phyloP scores from a whole-genome alignment of 805 yeast genomes.

The Ogataea henricii region DNA sequence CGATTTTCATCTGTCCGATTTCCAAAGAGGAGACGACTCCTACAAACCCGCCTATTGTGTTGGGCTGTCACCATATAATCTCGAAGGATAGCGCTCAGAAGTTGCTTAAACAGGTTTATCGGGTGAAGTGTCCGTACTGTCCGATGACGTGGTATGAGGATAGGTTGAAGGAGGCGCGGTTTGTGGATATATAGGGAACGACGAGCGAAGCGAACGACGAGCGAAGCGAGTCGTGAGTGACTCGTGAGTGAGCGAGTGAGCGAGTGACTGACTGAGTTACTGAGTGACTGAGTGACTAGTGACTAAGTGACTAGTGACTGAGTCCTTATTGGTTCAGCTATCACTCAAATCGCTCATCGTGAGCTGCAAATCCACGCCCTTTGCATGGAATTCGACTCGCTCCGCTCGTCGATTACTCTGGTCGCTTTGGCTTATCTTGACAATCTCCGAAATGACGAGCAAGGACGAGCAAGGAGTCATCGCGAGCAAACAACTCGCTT shows the following conservation, averaged over 20 bases:
- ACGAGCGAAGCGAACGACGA: not conserved
- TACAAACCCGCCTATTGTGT: constrained; percentile 56
- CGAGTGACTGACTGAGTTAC: not conserved
- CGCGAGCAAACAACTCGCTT: no score
- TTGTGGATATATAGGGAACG: constrained; percentile 38
- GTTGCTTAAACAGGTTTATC: constrained; percentile 38
- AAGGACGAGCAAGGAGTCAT: no score
- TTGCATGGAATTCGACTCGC: no score
- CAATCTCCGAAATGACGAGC: no score
- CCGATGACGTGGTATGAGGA: constrained; percentile 36
- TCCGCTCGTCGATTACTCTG: no score
- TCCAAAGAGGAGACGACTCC: constrained; percentile 63
- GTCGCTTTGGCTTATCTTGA: no score
- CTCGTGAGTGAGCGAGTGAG: not conserved
- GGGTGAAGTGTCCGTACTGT: constrained; percentile 73
- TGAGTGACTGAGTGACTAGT: not conserved
- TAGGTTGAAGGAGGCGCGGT: constrained; percentile 38
- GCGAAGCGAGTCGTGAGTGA: not conserved
- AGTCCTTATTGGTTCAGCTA: no score
- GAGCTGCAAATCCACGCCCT: no score
- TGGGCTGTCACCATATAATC: constrained; percentile 48
- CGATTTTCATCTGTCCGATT: constrained; percentile 72
- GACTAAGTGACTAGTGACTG: no score
- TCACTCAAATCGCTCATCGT: no score
- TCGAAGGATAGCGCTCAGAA: constrained; percentile 54